Conservation (phyloP, 257 asterid genomes). For the Plantago elongata region DNA sequence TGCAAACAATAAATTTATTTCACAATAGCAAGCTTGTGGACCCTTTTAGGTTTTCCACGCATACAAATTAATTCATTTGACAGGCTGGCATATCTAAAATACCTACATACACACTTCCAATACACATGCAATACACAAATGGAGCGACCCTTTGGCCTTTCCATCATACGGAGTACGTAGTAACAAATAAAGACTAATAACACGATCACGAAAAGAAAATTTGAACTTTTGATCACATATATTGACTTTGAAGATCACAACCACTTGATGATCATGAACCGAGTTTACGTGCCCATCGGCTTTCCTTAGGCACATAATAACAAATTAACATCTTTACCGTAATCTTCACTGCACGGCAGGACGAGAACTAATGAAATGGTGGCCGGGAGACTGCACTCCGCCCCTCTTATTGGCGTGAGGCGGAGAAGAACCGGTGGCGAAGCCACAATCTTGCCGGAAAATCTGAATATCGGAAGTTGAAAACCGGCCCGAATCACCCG, state of each 20-base stretch:
- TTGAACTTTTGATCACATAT: no score
- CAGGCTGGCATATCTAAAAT: no score
- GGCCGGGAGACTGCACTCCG: slow-evolving; percentile 29
- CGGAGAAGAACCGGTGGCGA: slow-evolving; percentile 37
- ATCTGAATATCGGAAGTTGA: slow-evolving; percentile 33
- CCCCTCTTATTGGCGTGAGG: slow-evolving; percentile 22
- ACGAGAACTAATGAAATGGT: slow-evolving; percentile 26
- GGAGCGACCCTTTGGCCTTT: no score
- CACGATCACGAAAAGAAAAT: neutral
- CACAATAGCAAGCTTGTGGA: slow-evolving; percentile 11
- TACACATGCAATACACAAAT: no score
- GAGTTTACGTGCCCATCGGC: slow-evolving; percentile 16
- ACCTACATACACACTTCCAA: no score
- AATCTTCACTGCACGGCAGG: slow-evolving; percentile 37
- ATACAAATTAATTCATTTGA: neutral
- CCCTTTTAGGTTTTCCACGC: slow-evolving; percentile 40
- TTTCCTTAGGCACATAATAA: slow-evolving; percentile 30
- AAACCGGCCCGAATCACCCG: slow-evolving; percentile 72
- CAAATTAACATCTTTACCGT: no score
- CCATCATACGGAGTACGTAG: neutral
- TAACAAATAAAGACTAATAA: neutral
- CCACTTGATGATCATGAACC: slow-evolving; percentile 10
- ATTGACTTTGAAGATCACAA: neutral
- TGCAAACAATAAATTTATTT: no score
- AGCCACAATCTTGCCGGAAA: slow-evolving; percentile 42